Evolutionary conservation across 108 stramenopile genomes (phyloP), one percentile per base, ranked within the genome.

Genomic region (Schizochytrium sp.): DNA sequence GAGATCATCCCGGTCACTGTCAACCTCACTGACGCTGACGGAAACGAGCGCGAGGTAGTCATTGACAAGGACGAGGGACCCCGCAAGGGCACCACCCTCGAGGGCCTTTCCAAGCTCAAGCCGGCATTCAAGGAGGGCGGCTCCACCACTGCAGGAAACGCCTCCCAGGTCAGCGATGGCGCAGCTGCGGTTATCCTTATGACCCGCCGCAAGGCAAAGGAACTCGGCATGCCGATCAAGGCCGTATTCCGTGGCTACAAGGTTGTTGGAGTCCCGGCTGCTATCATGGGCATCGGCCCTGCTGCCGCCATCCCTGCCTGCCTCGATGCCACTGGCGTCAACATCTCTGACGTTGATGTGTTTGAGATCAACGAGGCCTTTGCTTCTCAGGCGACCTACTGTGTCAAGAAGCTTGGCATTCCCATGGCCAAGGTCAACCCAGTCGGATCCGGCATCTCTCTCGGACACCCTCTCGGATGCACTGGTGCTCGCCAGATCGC

Each of bases 291-390:
- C 2, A 95, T 98, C 72, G 98, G 97, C 38, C 92, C 92, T 12
- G 92, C 97, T 3, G 93, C 94, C 53, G 98, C 97, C 19, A 98
- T 99, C 59, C 98, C 98, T 0, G 94, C 91, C 8, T 97, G 96
- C 12, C 88, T 98, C 57, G 12, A 91, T 69, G 90, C 92, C 88
- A 92, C 95, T 2, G 89, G 93, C 13, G 57, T 97, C 53, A 42
- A 72, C 3, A 46, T 92, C 13, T 91, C 91, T 10, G 97, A 98
- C 89, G 94, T 99, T 50, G 98, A 98, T 90, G 91, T 98, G 17
- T 98, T 91, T 90, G 98, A 99, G 93, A 95, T 99, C 88, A 99
- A 99, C 90, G 98, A 99, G 93, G 98, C 98, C 3, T 99, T 99
- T 91, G 98, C 98, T 0, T 94, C 94, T 49, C 97, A 97, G 91